Conservation (phyloP, 306 rosid species). For the Senna siamea region DNA sequence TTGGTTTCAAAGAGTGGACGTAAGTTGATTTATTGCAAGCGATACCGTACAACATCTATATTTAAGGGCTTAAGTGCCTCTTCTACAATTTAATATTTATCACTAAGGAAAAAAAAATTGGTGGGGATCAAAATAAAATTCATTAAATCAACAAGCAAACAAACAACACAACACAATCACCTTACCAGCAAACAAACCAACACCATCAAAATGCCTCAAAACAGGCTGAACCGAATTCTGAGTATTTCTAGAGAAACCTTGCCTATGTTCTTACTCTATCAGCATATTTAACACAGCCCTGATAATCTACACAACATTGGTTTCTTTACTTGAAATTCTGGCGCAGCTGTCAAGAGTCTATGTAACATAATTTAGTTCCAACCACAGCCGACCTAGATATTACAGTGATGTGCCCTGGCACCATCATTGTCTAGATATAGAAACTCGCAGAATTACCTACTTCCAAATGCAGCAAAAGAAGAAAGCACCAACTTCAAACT, state of each 20-base stretch:
- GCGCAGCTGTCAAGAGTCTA: background rate
- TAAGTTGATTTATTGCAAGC: too few relatives aligned
- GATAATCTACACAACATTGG: background rate
- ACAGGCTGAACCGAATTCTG: background rate
- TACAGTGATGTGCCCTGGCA: background rate
- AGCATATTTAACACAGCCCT: background rate
- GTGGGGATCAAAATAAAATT: background rate
- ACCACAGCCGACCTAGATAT: background rate
- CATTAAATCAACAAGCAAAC: background rate
- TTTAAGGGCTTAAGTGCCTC: too few relatives aligned
- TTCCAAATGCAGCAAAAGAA: constrained; percentile 32
- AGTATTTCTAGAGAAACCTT: background rate
- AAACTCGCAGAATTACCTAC: constrained; percentile 1
- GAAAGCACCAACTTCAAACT: constrained; percentile 33
- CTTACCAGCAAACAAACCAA: background rate
- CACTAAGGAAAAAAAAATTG: too few relatives aligned
- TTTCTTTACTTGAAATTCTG: background rate
- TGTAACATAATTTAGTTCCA: background rate
- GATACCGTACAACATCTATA: too few relatives aligned
- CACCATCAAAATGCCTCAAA: background rate
- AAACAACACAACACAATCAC: constrained; percentile 13
- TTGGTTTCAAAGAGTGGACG: too few relatives aligned
- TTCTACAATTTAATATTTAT: too few relatives aligned
- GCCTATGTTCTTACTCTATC: background rate
- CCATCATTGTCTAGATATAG: background rate